Evolutionary conservation across 495 filamentous ascomycete genomes (phyloP), one percentile per base, ranked within the genome.

Genomic region (Aspergillus nanangensis): DNA sequence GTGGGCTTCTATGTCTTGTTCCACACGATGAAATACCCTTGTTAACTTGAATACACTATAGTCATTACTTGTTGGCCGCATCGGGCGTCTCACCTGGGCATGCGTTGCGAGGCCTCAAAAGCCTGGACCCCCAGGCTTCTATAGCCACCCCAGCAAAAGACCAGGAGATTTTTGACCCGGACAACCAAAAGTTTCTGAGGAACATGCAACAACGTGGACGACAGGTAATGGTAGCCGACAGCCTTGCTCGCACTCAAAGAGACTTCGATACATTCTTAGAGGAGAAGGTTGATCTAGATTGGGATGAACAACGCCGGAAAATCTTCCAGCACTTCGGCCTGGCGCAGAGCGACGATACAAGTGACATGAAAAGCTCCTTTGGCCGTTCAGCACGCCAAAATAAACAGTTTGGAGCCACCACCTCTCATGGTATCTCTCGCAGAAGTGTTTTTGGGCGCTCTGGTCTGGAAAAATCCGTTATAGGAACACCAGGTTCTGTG

Each of bases 301-400:
- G 92, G 92, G 90, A 97, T 44, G 81, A 84, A 5, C 93, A 97
- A 66, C 83, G 91, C 29, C 86, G 84, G 59, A 82, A 82, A 42
- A 95, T 97, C 41, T 96, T 96, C 61, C 81, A 95, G 56, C 93
- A 99, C 60, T 97, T 99, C 61, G 93, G 93, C 7, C 84, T 99
- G 32, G 85, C 78, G 47, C 75, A 82, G 50, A 78, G 83, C 34
- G 72, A 74, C 8, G 39, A 60, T 21, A 52, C 66, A 41, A 58
- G 60, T 43, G 71, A 72, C 19, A 63, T 52, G 14, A 71, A 56
- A 24, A 77, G 77, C 18, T 67, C 72, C 5, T 88, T 88, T 69
- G 81, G 84, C 24, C 72, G 81, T 20, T 76, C 80, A 9, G 61
- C 51, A 17, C 65, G 76, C 57, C 58, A 72, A 58, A 49, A 61